These are phyloP conservation scores for Neurospora sp. DNA, from an alignment of 495 filamentous ascomycete genomes.

Conservation along the genomic window DNA sequence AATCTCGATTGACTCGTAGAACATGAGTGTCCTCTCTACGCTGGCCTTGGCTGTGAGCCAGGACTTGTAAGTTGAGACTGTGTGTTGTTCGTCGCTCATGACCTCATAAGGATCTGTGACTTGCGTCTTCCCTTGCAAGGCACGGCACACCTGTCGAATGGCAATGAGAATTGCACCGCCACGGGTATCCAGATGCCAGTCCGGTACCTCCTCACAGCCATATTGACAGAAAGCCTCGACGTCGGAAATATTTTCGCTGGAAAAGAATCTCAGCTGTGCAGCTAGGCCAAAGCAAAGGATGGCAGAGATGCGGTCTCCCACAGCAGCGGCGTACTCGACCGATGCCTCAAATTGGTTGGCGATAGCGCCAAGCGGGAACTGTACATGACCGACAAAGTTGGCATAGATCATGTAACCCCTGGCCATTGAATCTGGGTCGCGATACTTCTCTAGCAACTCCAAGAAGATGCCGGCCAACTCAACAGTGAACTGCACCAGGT, in stretches of 20 bases:
- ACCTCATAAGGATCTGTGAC: constrained; percentile 43
- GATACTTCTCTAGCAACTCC: constrained; percentile 53
- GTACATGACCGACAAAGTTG: constrained; percentile 65
- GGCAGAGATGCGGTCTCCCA: constrained; percentile 65
- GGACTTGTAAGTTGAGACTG: constrained; percentile 51
- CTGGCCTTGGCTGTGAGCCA: constrained; percentile 36
- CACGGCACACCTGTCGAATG: constrained; percentile 62
- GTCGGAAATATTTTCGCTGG: constrained; percentile 65
- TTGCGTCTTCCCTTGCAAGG: constrained; percentile 78
- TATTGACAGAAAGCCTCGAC: constrained; percentile 65
- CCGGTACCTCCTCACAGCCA: constrained; percentile 63
- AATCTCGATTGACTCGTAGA: constrained; percentile 66
- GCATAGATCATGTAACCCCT: constrained; percentile 62
- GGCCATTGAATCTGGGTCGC: constrained; percentile 59
- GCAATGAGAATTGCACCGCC: constrained; percentile 66
- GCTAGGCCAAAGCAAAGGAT: constrained; percentile 65
- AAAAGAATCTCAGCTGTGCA: constrained; percentile 59
- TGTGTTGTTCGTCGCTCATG: constrained; percentile 64
- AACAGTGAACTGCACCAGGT: constrained; percentile 56
- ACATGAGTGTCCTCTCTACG: constrained; percentile 46
- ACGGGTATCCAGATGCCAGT: constrained; percentile 66
- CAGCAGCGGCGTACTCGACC: constrained; percentile 57
- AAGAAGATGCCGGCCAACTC: constrained; percentile 55
- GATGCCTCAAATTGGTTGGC: constrained; percentile 55
- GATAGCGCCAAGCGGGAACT: constrained; percentile 48